Evolutionary conservation across 352 stramenopile genomes (phyloP).

Genomic region (Pilasporangium apinafurcum): DNA sequence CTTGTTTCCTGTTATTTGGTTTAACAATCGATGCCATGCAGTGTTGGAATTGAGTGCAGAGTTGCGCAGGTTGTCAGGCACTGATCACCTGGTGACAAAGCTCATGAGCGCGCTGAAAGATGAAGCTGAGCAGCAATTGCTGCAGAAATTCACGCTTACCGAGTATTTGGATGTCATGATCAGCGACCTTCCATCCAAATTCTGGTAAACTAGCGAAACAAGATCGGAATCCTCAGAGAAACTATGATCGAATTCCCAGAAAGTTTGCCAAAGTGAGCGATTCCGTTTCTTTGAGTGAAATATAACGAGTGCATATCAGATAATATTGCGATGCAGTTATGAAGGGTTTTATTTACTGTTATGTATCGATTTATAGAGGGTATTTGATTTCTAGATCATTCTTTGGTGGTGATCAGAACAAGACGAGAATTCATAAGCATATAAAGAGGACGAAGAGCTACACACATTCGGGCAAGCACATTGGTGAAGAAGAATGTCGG

Average conservation of each 20-base stretch:
- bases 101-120: slow-evolving; percentile 28
- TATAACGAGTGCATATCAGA: background rate
- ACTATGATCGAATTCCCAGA: too few species aligned
- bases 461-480: slow-evolving; percentile 4
- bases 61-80: slow-evolving; percentile 35
- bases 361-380: background rate
- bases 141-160: slow-evolving; percentile 39
- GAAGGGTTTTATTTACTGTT: background rate
- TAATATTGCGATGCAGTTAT: background rate
- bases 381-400: background rate
- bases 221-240: background rate
- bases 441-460: background rate
- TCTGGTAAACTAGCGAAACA: slow-evolving; percentile 9
- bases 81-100: slow-evolving; percentile 28
- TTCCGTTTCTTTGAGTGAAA: too few species aligned
- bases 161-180: slow-evolving; percentile 45
- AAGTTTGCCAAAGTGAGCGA: too few species aligned
- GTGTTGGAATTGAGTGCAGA: slow-evolving; percentile 41
- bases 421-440: too few species aligned
- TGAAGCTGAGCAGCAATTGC: slow-evolving; percentile 31
- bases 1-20: background rate
- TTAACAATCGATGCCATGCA: slow-evolving; percentile 1
- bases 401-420: background rate
- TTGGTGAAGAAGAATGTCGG: slow-evolving; percentile 49
- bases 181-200: slow-evolving; percentile 24